Conservation (phyloP, 1,139 yeast species). For the Taphrina pruni region DNA sequence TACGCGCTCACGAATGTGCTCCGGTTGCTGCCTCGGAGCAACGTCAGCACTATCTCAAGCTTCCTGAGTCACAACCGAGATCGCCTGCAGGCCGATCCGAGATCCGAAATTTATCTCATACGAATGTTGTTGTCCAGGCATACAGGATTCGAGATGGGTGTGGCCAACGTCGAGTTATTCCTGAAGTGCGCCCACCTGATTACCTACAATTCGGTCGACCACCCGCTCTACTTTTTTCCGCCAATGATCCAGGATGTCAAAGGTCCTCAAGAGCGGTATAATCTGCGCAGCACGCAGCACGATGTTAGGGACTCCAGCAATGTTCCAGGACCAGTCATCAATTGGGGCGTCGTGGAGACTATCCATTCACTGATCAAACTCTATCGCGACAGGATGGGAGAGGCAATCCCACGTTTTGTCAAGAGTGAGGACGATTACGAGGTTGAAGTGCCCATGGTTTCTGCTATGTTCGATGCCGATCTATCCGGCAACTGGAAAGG, state of each 20-base stretch:
- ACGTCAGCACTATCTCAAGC: background rate
- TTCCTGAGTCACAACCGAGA: constrained; percentile 3
- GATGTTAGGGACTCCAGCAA: background rate
- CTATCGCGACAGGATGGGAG: constrained; percentile 23
- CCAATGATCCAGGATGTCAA: background rate
- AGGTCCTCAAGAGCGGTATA: background rate
- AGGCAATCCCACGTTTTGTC: constrained; percentile 27
- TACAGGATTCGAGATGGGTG: constrained; percentile 7
- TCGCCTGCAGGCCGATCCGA: constrained; percentile 17
- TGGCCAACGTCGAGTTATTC: constrained; percentile 5
- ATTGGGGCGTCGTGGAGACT: constrained; percentile 40
- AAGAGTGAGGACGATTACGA: constrained; percentile 21
- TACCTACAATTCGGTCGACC: constrained; percentile 21
- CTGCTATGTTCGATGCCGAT: constrained; percentile 34
- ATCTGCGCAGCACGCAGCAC: background rate
- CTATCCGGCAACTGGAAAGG: constrained; percentile 29
- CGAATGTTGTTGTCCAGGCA: constrained; percentile 24
- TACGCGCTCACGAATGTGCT: constrained; percentile 1
- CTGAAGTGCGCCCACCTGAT: constrained; percentile 24
- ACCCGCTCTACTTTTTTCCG: constrained; percentile 33
- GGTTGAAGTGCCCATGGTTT: constrained; percentile 22
- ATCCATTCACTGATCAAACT: constrained; percentile 28
- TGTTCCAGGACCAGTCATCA: constrained; percentile 25
- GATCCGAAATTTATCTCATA: constrained; percentile 24
- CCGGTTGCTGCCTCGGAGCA: background rate